Evolutionary conservation across 192 early-diverging fungal species (phyloP), one percentile per base, ranked within the genome.

Genomic region (Mortierella hygrophila): DNA sequence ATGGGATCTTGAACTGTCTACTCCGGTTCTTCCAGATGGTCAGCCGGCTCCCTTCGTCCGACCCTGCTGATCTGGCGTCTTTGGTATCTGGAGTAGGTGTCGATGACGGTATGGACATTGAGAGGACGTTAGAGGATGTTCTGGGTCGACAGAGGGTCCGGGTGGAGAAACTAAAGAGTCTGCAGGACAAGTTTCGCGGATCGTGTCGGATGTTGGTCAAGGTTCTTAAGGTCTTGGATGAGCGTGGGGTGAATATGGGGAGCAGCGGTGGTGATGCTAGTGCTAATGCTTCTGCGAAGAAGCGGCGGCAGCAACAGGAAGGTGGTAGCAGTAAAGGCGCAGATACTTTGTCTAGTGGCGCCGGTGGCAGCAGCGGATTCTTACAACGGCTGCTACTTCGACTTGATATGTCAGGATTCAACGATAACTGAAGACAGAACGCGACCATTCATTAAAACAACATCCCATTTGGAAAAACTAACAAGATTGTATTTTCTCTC

Each of bases 301-400:
- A 68, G 38, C 78, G 65, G 65, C 5, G 26, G 26, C 47, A 37
- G 42, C 54, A 37, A 32, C 54, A 72, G 21, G n/a, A 65, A 65
- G 37, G 49, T 21, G 49, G 49, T 52, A 20, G 49, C 13, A 46
- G 9, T 13, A 46, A 7, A 38, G 4, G 38, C 18, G 49, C 18
- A 2, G 49, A 52, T 16, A 21, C 18, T 52, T 20, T 16, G 5
- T 20, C 49, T 52, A 47, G 46, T 13, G 40, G 63, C 41, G 32
- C 6, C 46, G 55, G 78, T 37, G 55, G 63, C 6, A 77, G 70
- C 10, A 79, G 40, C 35, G 86, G 78, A 40, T 91, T 89, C 52
- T 77, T 90, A 32, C 86, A 77, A 40, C 87, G 88, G 65, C 40
- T 92, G 47, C 71, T 90, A 11, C 74, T 87, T 20, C 74, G 90